Evolutionary conservation across 805 yeast genomes (phyloP), one percentile per base, ranked within the genome.

Genomic region (Saccharomyces paradoxus): DNA sequence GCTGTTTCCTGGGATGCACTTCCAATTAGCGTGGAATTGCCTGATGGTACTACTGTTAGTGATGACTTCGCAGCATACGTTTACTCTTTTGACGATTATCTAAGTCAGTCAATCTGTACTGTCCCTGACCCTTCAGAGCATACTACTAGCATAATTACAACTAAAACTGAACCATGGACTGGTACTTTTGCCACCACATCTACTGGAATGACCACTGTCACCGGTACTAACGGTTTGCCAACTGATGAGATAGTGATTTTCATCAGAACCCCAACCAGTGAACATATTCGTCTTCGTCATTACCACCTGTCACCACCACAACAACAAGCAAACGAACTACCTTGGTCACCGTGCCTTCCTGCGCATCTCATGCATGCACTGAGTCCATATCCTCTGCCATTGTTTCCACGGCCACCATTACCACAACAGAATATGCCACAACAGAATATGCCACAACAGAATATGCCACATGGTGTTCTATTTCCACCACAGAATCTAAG

Each of bases 361-460:
- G 72, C 56, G 54, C 55, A 48, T 61, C 57, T 24, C 54, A 63
- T 58, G 57, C 56, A 17, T 69, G 74, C 56, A 46, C 56, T 32
- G 66, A 66, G 41, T 58, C 60, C 26, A 64, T 59, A 10, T 62
- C 70, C 24, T 59, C 69, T 51, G 68, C 70, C 52, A 52, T 59
- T 54, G 63, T 66, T 12, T 64, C 68, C 24, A 62, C 66, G 52
- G 68, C 69, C 26, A 71, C 74, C 26, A 59, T 62, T 37, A 65
- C 71, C 53, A 70, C 69, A 55, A 67, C 71, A 49, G 62, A 60
- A 51, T 66, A 63, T 66, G 24, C 60, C n/a, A n/a, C n/a, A n/a
- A n/a, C n/a, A n/a, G n/a, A n/a, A n/a, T n/a, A n/a, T n/a, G n/a
- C n/a, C n/a, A n/a, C n/a, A n/a, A n/a, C n/a, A n/a, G n/a, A n/a